Percentiles rank a stretch among this genome's conserved stretches.
phyloP scores from a whole-genome alignment of 495 filamentous ascomycete genomes.

The Aspergillus bridgeri region DNA sequence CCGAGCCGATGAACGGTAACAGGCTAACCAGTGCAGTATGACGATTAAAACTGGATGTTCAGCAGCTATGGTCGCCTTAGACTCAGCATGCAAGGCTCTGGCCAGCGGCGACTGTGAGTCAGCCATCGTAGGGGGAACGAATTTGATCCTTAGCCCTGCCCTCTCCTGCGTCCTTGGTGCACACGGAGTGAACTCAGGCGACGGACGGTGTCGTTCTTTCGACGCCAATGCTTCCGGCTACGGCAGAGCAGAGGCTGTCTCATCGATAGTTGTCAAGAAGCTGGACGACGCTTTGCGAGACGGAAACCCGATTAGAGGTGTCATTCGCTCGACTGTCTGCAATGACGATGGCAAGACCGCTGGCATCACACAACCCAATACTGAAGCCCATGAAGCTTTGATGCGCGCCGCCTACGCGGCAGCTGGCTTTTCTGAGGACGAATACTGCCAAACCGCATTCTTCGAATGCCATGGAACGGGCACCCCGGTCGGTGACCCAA shows the following conservation, averaged over 20 bases:
- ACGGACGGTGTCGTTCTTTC: slow-evolving; percentile 50
- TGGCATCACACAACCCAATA: no score
- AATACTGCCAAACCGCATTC: slow-evolving; percentile 28
- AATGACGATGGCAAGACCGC: slow-evolving; percentile 29
- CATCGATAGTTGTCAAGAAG: slow-evolving; percentile 29
- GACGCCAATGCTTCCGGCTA: slow-evolving; percentile 60
- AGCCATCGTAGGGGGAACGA: slow-evolving; percentile 39
- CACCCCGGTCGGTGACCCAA: slow-evolving; percentile 34
- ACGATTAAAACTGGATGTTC: slow-evolving; percentile 35
- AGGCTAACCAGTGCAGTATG: slow-evolving; percentile 27
- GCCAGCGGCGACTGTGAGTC: neutral
- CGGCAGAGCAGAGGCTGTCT: slow-evolving; percentile 52
- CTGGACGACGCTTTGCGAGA: slow-evolving; percentile 30
- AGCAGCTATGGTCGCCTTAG: slow-evolving; percentile 20
- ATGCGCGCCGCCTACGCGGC: slow-evolving; percentile 22
- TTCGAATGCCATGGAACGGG: slow-evolving; percentile 54
- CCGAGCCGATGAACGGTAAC: no score
- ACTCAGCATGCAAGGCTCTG: slow-evolving; percentile 30
- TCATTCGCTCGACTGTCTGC: slow-evolving; percentile 31
- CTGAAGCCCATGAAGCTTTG: slow-evolving; percentile 12
- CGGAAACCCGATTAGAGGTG: slow-evolving; percentile 33
- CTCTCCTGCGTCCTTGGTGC: no score
- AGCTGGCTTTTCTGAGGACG: slow-evolving; percentile 6
- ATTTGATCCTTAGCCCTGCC: slow-evolving; percentile 34
- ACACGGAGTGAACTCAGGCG: slow-evolving; percentile 20